Percentiles rank a stretch among this genome's conserved stretches.
Evolutionary conservation across 495 filamentous ascomycete species (phyloP).

Genomic region (Pseudotulostoma volvatum): DNA sequence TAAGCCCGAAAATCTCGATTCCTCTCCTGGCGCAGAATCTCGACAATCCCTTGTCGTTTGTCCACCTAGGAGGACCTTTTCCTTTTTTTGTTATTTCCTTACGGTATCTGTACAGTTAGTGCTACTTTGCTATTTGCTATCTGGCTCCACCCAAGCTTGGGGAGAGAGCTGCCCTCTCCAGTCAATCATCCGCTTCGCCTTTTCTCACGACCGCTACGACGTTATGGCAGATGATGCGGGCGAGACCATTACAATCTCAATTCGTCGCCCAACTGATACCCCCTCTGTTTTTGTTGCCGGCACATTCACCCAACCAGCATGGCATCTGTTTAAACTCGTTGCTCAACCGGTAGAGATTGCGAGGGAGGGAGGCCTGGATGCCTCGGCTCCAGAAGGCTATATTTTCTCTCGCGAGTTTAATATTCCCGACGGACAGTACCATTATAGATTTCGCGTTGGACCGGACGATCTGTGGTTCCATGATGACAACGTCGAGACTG

Average conservation of each 20-base stretch:
- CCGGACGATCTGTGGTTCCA: slow-evolving; percentile 48
- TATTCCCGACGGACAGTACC: slow-evolving; percentile 27
- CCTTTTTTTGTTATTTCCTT: slow-evolving; percentile 3
- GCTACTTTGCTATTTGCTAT: neutral
- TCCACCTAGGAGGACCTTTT: too few relatives aligned
- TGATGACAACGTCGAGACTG: slow-evolving; percentile 35
- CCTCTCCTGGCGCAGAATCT: too few relatives aligned
- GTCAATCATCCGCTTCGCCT: too few relatives aligned
- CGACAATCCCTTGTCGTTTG: slow-evolving; percentile 1
- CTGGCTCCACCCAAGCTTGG: too few relatives aligned
- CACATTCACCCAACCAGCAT: slow-evolving; percentile 46
- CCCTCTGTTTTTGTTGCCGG: slow-evolving; percentile 51
- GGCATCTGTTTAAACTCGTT: slow-evolving; percentile 45
- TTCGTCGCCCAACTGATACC: slow-evolving; percentile 35
- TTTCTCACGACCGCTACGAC: slow-evolving; percentile 19
- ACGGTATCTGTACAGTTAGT: too few relatives aligned
- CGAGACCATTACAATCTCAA: slow-evolving; percentile 36
- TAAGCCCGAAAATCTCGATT: too few relatives aligned
- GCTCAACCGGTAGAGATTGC: slow-evolving; percentile 28
- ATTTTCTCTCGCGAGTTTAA: slow-evolving; percentile 12
- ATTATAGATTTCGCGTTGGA: slow-evolving; percentile 57
- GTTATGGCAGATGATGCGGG: slow-evolving; percentile 10
- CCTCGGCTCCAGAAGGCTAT: too few relatives aligned
- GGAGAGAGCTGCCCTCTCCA: too few relatives aligned
- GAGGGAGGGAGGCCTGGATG: slow-evolving; percentile 25